Conservation (phyloP, 176 grass and related monocot genomes). For the bread wheat (Triticum aestivum) region IWGSC_CS_RefSeq_v2.1 NC_057802.1:542200702-542201201, state of each 20-base stretch:
- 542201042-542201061: background rate
- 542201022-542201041: background rate
- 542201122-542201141: background rate
- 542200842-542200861: background rate
- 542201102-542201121: background rate
- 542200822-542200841: background rate
- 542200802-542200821: background rate
- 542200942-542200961: background rate
- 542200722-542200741: background rate
- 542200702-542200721: background rate
- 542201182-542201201: background rate
- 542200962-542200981: background rate
- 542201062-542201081: background rate
- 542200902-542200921: background rate
- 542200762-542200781: background rate
- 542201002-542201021: background rate
- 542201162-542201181: background rate
- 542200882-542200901: background rate
- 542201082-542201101: background rate
- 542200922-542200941: background rate
- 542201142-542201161: background rate
- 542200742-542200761: background rate
- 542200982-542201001: background rate
- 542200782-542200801: background rate
- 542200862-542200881: background rate